Percentiles rank a stretch among this genome's conserved stretches.
These are phyloP conservation scores for Penicillium coprophilum DNA, from an alignment of 495 filamentous ascomycete species.

Conservation along the genomic window DNA sequence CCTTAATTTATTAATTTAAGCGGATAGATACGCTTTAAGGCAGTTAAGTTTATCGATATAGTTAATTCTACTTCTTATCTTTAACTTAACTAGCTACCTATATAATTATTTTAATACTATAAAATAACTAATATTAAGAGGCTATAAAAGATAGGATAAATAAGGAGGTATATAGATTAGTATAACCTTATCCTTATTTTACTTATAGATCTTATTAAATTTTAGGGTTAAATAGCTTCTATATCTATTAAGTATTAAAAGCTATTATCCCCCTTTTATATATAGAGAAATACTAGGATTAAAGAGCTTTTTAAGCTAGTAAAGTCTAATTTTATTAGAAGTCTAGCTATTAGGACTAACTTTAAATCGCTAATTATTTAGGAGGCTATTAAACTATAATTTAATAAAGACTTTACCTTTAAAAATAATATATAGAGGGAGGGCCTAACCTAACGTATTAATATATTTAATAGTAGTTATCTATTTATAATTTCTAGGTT, in stretches of 20 bases:
- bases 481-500: conserved; percentile 40
- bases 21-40: too few species aligned
- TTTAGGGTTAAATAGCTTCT: neutral
- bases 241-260: neutral
- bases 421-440: conserved; percentile 31
- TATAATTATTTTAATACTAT: too few species aligned
- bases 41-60: too few species aligned
- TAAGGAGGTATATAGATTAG: too few species aligned
- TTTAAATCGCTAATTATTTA: conserved; percentile 13
- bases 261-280: neutral
- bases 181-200: too few species aligned
- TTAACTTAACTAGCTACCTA: too few species aligned
- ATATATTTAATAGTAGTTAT: conserved; percentile 19
- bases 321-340: conserved; percentile 21
- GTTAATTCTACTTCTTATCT: too few species aligned
- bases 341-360: conserved; percentile 34
- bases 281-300: conserved; percentile 1
- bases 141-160: too few species aligned
- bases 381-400: conserved; percentile 10
- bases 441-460: conserved; percentile 13
- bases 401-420: conserved; percentile 14
- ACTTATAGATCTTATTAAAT: neutral
- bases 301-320: conserved; percentile 20
- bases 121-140: too few species aligned
- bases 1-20: too few species aligned